Percentiles rank a stretch among this genome's conserved stretches.
Evolutionary conservation across 495 filamentous ascomycete species (phyloP).

Genomic region (Hypoxylon cercidicola): DNA sequence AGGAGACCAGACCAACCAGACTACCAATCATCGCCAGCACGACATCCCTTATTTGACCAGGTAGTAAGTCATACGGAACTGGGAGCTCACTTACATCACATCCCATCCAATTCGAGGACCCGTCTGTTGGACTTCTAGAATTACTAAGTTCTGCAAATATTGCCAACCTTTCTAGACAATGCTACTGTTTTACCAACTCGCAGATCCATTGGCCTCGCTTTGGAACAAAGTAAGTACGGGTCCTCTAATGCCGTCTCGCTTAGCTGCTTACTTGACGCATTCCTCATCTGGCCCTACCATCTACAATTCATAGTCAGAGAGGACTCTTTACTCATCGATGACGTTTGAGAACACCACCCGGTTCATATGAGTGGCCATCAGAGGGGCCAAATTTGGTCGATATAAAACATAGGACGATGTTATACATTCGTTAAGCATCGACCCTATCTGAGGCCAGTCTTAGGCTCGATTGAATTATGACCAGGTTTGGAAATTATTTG

Average conservation of each 20-base stretch:
- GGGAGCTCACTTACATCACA: slow-evolving; percentile 34
- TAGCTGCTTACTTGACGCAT: slow-evolving; percentile 41
- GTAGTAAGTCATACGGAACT: slow-evolving; percentile 25
- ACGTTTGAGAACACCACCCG: slow-evolving; percentile 3
- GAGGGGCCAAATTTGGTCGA: background rate
- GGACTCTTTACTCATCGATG: slow-evolving; percentile 1
- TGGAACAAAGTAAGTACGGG: slow-evolving; percentile 15
- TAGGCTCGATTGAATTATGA: background rate
- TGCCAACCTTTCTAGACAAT: slow-evolving; percentile 27
- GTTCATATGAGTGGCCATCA: background rate
- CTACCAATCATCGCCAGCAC: slow-evolving; percentile 9
- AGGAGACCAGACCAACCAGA: slow-evolving; percentile 8
- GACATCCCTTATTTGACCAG: slow-evolving; percentile 20
- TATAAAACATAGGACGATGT: background rate
- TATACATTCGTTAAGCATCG: background rate
- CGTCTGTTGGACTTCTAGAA: slow-evolving; percentile 22
- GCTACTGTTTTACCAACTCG: slow-evolving; percentile 30
- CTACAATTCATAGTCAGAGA: slow-evolving; percentile 15
- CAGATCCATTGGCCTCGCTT: slow-evolving; percentile 21
- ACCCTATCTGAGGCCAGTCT: background rate
- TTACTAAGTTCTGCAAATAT: slow-evolving; percentile 38
- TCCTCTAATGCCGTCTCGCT: slow-evolving; percentile 29
- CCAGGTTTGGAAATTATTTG: slow-evolving; percentile 3
- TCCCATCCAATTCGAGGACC: slow-evolving; percentile 20
- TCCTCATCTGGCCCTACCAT: slow-evolving; percentile 29